Evolutionary conservation across 495 filamentous ascomycete genomes (phyloP).

Genomic region (Penicillium diatomitis): DNA sequence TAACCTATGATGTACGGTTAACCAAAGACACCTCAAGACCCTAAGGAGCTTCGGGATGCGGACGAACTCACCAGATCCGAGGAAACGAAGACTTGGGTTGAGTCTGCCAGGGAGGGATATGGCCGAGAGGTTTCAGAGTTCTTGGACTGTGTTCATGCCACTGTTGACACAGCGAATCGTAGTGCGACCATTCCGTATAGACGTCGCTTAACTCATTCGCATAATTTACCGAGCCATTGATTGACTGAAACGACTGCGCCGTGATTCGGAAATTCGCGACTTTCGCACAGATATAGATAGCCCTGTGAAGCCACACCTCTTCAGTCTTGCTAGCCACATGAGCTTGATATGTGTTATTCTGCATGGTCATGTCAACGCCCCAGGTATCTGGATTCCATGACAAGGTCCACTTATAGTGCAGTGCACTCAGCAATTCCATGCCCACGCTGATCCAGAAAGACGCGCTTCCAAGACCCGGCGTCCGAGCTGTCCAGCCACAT

Average conservation of each 20-base stretch:
- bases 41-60: neutral
- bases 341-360: conserved; percentile 44
- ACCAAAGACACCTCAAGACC: neutral
- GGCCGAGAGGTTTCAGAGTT: conserved; percentile 81
- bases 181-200: conserved; percentile 66
- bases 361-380: conserved; percentile 79
- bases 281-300: conserved; percentile 86
- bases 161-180: conserved; percentile 64
- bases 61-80: conserved; percentile 62
- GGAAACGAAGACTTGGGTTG: conserved; percentile 69
- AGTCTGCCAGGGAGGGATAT: conserved; percentile 60
- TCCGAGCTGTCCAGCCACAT: conserved; percentile 79
- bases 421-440: conserved; percentile 80
- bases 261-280: conserved; percentile 72
- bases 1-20: conserved; percentile 42
- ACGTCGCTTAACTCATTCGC: conserved; percentile 54
- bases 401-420: conserved; percentile 79
- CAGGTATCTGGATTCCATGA: conserved; percentile 90
- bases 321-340: conserved; percentile 46
- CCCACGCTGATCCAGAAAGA: conserved; percentile 94
- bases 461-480: conserved; percentile 69
- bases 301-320: conserved; percentile 85
- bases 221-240: conserved; percentile 34
- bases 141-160: conserved; percentile 73
- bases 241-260: conserved; percentile 49